phyloP scores from a whole-genome alignment of 2,329 filamentous ascomycete species.

The Hyphodiscus sp. region DNA sequence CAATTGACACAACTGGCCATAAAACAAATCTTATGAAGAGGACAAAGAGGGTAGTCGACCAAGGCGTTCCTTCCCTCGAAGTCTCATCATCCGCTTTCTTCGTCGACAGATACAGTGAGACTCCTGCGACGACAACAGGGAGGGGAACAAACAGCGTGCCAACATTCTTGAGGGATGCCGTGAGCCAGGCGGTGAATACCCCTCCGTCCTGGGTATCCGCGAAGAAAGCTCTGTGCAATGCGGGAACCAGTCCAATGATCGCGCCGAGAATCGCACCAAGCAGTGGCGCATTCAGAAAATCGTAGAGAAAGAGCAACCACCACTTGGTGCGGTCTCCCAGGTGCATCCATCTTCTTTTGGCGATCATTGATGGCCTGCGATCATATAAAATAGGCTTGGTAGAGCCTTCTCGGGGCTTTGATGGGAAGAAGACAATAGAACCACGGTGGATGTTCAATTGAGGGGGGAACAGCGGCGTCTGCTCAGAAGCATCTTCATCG shows the following conservation, averaged over 20 bases:
- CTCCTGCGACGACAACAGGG: constrained; percentile 60
- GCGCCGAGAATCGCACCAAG: constrained; percentile 53
- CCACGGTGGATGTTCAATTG: constrained; percentile 12
- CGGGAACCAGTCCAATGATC: constrained; percentile 52
- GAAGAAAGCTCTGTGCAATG: constrained; percentile 58
- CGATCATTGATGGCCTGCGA: constrained; percentile 24
- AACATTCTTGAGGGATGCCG: constrained; percentile 52
- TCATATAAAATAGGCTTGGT: constrained; percentile 10
- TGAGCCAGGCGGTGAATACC: constrained; percentile 61
- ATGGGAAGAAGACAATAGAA: constrained; percentile 28
- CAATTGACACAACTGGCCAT: constrained; percentile 53
- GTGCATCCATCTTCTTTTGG: constrained; percentile 23
- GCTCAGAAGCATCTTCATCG: constrained; percentile 28
- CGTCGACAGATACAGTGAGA: constrained; percentile 53
- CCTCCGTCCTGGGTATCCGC: constrained; percentile 49
- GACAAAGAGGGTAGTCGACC: constrained; percentile 43
- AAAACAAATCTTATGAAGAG: constrained; percentile 51
- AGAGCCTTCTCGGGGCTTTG: constrained; percentile 9
- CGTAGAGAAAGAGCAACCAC: constrained; percentile 33
- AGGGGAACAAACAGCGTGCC: constrained; percentile 58
- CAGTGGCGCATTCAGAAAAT: constrained; percentile 56
- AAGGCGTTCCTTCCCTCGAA: constrained; percentile 36
- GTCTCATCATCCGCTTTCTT: constrained; percentile 38
- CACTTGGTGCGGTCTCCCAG: constrained; percentile 27
- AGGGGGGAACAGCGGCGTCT: constrained; percentile 43